Evolutionary conservation across 768 basidiomycete species (phyloP), one percentile per base, ranked within the genome.

Genomic region (Leccinum variicolor): DNA sequence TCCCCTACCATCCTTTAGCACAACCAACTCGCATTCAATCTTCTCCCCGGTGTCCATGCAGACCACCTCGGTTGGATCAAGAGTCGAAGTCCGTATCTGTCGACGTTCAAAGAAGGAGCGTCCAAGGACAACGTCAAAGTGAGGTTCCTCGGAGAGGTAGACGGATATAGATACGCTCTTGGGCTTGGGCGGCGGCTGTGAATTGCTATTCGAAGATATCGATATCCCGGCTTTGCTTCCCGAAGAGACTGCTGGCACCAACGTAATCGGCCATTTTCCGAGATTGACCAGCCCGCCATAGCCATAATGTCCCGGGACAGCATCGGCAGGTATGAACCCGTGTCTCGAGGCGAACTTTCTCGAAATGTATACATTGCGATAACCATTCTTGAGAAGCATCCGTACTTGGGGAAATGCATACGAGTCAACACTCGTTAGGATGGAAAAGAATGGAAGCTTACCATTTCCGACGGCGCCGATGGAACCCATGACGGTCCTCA

Each of bases 101-200:
- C 92, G 79, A 66, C 81, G 86, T 79, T 89, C 89, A 60, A 88
- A 84, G 66, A 97, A 94, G 23, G 85, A 86, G 25, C 95, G 80
- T 1, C 95, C 95, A 6, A 98, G 81, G 5, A 98, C 89, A 49
- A 98, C 91, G 65, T 97, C 94, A 72, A 98, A 98, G 67, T 98
- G 94, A 0, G 89, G 86, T 69, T 97, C 95, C 69, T 99, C 97
- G 4, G 91, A 89, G 29, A 98, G 81, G 72, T 91, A 94, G 9
- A 98, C 94, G 0, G 83, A 67, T 23, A 87, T 69, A 58, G 76
- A 68, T 11, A 79, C 79, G 4, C 76, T 73, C 64, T 79, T 80
- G 2, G 75, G 70, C 53, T 70, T 72, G 39, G 50, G 56, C 28
- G 62, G 47, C 4, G 53, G 39, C 4, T 46, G 52, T 31, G 48